Base-by-base conservation (phyloP, 2,329 filamentous ascomycete species). In the Aureobasidium musti region DNA sequence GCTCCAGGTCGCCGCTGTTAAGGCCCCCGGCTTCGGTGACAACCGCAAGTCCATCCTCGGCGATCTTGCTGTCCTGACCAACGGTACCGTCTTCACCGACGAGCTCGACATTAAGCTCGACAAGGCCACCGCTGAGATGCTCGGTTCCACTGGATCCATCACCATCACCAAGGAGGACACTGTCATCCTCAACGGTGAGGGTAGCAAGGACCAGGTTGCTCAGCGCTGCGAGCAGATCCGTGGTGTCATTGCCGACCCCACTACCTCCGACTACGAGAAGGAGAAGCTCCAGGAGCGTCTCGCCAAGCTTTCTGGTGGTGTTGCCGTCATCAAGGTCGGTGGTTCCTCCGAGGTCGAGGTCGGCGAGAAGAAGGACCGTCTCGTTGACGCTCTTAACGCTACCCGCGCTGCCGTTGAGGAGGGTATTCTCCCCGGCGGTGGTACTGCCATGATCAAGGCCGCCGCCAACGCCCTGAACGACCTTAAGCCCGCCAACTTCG, bases 131-230 rank as follows among this genome's bases (percentile, higher is more conserved):
- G 85, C 90, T 69, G 95, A 98, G 74, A 91, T 97, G 89, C 91
- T 99, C 77, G 95, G 95, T 73, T 95, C 92, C 68, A 98, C 95
- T 73, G 95, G 95, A 71, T 95, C 93, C 76, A 97, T 99, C 84
- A 98, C 95, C 79, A 98, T 99, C 83, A 99, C 95, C 80, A 99
- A 99, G 87, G 95, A 99, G 84, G 95, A 99, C 82, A 99, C 95
- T 74, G 97, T 99, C 80, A 89, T 99, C 77, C 88, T 99, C 70
- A 99, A 99, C 81, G 95, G 95, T 67, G 92, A 97, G 76, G 95
- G 95, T 71, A 90, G 84, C 89, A 97, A 98, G 87, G 95, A 99
- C 77, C 80, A 86, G 72, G 96, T 99, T 75, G 82, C 91, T 71
- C 92, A 97, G 86, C 91, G 95, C 79, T 98, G 95, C 82, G 95